Evolutionary conservation across 2,329 filamentous ascomycete species (phyloP).

Genomic region (Fusarium sp.): DNA sequence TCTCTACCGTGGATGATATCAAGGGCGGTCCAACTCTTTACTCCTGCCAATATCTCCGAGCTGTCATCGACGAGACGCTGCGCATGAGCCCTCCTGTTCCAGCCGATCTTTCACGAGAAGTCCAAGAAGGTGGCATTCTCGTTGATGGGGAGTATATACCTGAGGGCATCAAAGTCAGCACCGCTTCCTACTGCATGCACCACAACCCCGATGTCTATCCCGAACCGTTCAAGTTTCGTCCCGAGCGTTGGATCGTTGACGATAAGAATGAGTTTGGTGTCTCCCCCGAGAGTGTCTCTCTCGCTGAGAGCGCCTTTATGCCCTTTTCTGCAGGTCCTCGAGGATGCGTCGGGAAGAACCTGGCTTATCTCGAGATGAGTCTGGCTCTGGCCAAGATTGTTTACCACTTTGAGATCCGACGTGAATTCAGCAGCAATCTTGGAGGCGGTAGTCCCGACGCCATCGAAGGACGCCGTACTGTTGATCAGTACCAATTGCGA

Average conservation of each 20-base stretch:
- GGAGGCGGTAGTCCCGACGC: conserved; percentile 17
- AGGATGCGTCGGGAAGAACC: conserved; percentile 29
- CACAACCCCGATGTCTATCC: conserved; percentile 24
- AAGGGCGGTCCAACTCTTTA: conserved; percentile 6
- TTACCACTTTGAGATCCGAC: conserved; percentile 19
- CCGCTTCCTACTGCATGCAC: conserved; percentile 21
- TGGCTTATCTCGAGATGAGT: conserved; percentile 35
- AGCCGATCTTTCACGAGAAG: conserved; percentile 28
- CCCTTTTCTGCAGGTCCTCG: conserved; percentile 28
- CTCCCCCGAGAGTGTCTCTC: conserved; percentile 1
- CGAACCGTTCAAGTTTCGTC: conserved; percentile 24
- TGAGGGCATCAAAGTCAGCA: conserved; percentile 25
- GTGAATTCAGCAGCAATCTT: conserved; percentile 17
- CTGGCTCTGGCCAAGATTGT: conserved; percentile 24
- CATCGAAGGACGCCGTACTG: conserved; percentile 12
- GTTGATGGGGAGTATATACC: conserved; percentile 29
- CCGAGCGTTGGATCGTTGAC: conserved; percentile 31
- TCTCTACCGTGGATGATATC: conserved; percentile 19
- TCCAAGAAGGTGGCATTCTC: conserved; percentile 24
- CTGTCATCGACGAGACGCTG: conserved; percentile 40
- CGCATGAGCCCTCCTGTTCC: conserved; percentile 38
- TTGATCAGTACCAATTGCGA: conserved; percentile 26
- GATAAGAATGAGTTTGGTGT: not conserved
- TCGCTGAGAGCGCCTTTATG: conserved; percentile 16
- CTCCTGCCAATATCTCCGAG: conserved; percentile 40